These are phyloP conservation scores for Penicillium flavigenum DNA, from an alignment of 495 filamentous ascomycete genomes.

Conservation along the genomic window DNA sequence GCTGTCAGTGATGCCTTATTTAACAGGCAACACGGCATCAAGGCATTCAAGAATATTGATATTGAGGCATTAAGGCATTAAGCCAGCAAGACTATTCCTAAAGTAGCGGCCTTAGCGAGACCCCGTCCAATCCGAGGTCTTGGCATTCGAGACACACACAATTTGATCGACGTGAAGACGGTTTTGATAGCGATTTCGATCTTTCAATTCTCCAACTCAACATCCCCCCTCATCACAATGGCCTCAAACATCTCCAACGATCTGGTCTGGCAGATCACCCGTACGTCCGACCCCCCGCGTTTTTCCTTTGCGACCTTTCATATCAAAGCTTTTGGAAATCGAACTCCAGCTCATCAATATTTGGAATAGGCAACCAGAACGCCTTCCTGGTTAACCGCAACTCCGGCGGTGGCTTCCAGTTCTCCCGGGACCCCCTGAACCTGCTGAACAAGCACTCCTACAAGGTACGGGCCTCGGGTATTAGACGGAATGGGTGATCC, in stretches of 20 bases:
- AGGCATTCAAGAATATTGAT: neutral
- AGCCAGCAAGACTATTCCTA: constrained; percentile 32
- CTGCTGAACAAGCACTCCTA: constrained; percentile 82
- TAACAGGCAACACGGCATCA: neutral
- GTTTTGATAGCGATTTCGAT: constrained; percentile 26
- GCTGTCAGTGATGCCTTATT: neutral
- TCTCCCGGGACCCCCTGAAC: constrained; percentile 94
- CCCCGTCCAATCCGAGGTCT: constrained; percentile 24
- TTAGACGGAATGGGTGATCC: neutral
- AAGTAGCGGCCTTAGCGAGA: constrained; percentile 48
- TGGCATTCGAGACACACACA: constrained; percentile 38
- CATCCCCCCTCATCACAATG: constrained; percentile 39
- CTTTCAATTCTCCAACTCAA: constrained; percentile 24
- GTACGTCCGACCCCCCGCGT: constrained; percentile 54
- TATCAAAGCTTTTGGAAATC: neutral
- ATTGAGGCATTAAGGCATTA: neutral
- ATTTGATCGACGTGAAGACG: constrained; percentile 25
- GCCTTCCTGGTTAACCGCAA: constrained; percentile 88
- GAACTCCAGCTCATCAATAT: constrained; percentile 24
- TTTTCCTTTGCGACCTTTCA: constrained; percentile 1
- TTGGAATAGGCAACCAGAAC: constrained; percentile 67
- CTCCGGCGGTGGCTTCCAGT: constrained; percentile 68
- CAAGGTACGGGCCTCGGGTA: constrained; percentile 62
- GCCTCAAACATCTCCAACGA: constrained; percentile 73
- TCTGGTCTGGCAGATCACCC: constrained; percentile 86